Conservation (phyloP, 2,329 filamentous ascomycete species). For the Paramyrothecium sp. region DNA sequence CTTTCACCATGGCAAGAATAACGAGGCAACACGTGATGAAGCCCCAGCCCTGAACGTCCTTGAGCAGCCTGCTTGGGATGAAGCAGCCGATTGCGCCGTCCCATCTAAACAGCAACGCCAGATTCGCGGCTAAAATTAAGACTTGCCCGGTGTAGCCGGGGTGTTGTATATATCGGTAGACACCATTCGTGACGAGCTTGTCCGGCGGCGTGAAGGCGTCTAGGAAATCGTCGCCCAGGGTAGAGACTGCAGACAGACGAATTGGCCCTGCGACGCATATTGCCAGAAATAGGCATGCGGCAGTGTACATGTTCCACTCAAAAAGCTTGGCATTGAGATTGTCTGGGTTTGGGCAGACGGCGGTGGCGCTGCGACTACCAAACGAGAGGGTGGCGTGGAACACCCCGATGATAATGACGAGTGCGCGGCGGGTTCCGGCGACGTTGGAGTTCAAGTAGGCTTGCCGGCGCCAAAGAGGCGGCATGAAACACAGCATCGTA, state of each 20-base stretch:
- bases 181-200: not conserved
- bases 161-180: conserved; percentile 1
- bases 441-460: not conserved
- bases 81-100: not conserved
- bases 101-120: not conserved
- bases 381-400: not conserved
- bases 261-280: not conserved
- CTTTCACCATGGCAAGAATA: not conserved
- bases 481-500: conserved; percentile 1
- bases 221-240: not conserved
- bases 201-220: not conserved
- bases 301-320: not conserved
- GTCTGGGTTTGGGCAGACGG: not conserved
- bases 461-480: not conserved
- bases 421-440: not conserved
- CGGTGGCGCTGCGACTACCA: not conserved
- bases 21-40: not conserved
- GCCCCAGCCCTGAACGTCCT: not conserved
- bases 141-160: not conserved
- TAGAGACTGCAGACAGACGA: not conserved
- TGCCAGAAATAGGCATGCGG: not conserved
- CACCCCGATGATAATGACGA: not conserved
- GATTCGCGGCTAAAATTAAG: not conserved
- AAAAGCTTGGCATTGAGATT: conserved; percentile 1
- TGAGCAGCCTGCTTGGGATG: not conserved